Evolutionary conservation across 1,284 basidiomycete genomes (phyloP).

Genomic region (Vanrija sp.): DNA sequence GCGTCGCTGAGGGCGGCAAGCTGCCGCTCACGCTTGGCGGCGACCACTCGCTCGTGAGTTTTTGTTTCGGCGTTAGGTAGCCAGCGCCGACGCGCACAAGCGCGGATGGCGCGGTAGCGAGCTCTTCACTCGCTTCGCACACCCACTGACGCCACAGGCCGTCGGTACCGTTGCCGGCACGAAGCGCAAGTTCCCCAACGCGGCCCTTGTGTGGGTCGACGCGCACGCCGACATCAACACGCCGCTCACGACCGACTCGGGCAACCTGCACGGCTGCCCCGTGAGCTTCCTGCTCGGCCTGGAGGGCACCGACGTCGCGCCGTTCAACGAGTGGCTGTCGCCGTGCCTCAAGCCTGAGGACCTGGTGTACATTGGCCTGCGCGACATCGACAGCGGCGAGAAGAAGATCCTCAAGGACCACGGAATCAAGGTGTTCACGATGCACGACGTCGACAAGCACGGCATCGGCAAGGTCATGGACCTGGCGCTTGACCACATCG

Average conservation of each 20-base stretch:
- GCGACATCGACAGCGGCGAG: slow-evolving; percentile 89
- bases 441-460: slow-evolving; percentile 97
- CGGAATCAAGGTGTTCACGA: slow-evolving; percentile 89
- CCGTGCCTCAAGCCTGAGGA: slow-evolving; percentile 65
- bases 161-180: slow-evolving; percentile 67
- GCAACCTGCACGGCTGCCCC: slow-evolving; percentile 98
- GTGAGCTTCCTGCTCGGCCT: slow-evolving; percentile 89
- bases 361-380: slow-evolving; percentile 79
- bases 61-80: neutral
- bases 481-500: slow-evolving; percentile 91
- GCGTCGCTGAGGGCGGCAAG: slow-evolving; percentile 70
- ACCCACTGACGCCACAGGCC: slow-evolving; percentile 55
- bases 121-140: neutral
- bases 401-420: slow-evolving; percentile 81
- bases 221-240: slow-evolving; percentile 97
- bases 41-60: slow-evolving; percentile 80
- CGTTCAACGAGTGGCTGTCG: slow-evolving; percentile 65
- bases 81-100: neutral
- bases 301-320: slow-evolving; percentile 58
- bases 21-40: slow-evolving; percentile 93
- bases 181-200: slow-evolving; percentile 55
- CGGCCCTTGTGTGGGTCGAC: slow-evolving; percentile 89
- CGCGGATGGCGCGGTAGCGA: neutral
- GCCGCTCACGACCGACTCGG: slow-evolving; percentile 73
- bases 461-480: slow-evolving; percentile 94